A percentile compares a stretch with the other conserved stretches of the same genome.
phyloP scores from a whole-genome alignment of 164 flowering plant genomes.

The Vitis rupestris region DNA sequence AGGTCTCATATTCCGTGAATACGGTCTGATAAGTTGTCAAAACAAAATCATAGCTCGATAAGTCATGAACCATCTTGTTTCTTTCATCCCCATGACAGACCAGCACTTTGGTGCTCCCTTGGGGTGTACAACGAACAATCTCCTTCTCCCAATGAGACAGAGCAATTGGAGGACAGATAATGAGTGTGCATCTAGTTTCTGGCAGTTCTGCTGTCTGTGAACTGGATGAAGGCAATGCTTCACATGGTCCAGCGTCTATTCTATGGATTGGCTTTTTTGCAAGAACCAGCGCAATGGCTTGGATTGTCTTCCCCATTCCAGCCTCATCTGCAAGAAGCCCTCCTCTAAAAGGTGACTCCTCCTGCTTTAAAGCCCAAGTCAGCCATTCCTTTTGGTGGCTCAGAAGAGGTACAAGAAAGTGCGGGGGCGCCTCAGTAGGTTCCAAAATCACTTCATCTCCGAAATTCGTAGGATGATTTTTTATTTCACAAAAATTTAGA shows the following conservation, averaged over 20 bases:
- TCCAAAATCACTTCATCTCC: slow-evolving; percentile 41
- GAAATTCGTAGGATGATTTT: slow-evolving; percentile 42
- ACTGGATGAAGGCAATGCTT: slow-evolving; percentile 21
- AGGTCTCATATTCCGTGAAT: slow-evolving; percentile 70
- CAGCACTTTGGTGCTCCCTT: slow-evolving; percentile 72
- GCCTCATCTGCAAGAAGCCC: slow-evolving; percentile 99
- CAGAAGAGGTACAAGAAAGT: slow-evolving; percentile 55
- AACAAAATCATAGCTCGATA: slow-evolving; percentile 78
- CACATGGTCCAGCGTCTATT: slow-evolving; percentile 9
- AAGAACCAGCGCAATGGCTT: slow-evolving; percentile 94
- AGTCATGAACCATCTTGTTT: slow-evolving; percentile 36
- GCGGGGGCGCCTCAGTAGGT: slow-evolving; percentile 53
- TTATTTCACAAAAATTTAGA: slow-evolving; percentile 36
- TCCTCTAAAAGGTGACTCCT: slow-evolving; percentile 62
- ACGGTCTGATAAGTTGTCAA: slow-evolving; percentile 77
- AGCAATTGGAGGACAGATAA: slow-evolving; percentile 86
- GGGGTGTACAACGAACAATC: slow-evolving; percentile 59
- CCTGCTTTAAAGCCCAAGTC: slow-evolving; percentile 91
- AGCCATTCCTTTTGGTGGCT: slow-evolving; percentile 95
- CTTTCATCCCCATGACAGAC: slow-evolving; percentile 83
- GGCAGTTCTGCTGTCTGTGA: slow-evolving; percentile 40
- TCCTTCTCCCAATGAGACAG: slow-evolving; percentile 82
- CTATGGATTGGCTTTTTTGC: slow-evolving; percentile 43
- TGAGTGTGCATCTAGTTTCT: slow-evolving; percentile 64
- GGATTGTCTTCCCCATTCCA: slow-evolving; percentile 99